Percentiles rank a stretch among this genome's conserved stretches.
These are phyloP conservation scores for Rhodomyrtus tomentosa DNA, from an alignment of 345 rosid genomes.

Conservation along the genomic window DNA sequence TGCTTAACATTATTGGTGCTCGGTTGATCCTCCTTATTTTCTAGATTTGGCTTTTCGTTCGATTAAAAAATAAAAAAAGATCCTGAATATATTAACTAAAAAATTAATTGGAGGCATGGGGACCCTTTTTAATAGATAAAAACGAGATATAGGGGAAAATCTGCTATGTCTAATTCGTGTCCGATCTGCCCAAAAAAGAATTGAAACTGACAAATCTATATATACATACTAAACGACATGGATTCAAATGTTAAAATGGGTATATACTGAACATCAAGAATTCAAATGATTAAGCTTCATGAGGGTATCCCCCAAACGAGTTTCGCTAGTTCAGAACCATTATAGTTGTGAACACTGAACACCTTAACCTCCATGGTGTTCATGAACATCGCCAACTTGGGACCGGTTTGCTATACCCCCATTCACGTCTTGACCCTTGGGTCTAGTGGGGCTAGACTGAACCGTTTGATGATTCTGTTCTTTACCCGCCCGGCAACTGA, in stretches of 20 bases:
- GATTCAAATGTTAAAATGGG: background rate
- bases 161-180: background rate
- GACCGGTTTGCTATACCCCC: background rate
- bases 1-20: no score
- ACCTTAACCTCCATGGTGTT: no score
- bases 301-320: background rate
- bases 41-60: no score
- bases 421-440: background rate
- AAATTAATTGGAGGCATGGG: background rate
- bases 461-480: background rate
- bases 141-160: background rate
- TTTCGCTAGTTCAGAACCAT: background rate
- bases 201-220: background rate
- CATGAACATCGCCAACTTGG: background rate
- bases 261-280: background rate
- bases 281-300: background rate
- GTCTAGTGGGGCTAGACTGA: background rate
- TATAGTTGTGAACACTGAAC: no score
- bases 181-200: background rate
- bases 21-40: no score
- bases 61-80: no score
- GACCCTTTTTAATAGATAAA: background rate
- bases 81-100: background rate
- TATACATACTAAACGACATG: background rate
- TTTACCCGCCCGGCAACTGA: background rate